Conservation (phyloP, 352 stramenopile species). For the Globisporangium uncinulatum region DNA sequence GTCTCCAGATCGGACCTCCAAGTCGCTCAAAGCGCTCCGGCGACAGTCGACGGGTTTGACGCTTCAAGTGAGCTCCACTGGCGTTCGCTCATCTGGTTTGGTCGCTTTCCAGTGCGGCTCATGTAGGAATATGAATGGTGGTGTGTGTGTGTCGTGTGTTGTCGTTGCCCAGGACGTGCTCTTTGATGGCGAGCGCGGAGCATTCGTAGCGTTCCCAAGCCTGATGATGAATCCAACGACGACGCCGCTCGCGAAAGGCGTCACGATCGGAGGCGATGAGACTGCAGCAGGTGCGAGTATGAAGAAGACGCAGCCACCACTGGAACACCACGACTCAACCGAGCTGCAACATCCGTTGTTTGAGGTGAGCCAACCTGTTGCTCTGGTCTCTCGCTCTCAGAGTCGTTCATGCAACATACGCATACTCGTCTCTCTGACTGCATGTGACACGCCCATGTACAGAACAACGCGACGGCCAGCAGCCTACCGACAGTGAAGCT, state of each 20-base stretch:
- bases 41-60: not conserved
- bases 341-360: too few relatives aligned
- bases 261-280: conserved; percentile 26
- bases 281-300: not conserved
- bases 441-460: too few relatives aligned
- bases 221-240: conserved; percentile 37
- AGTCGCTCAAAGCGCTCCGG: conserved; percentile 4
- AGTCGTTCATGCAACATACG: too few relatives aligned
- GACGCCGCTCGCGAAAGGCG: conserved; percentile 38
- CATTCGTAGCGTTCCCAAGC: conserved; percentile 33
- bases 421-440: too few relatives aligned
- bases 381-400: too few relatives aligned
- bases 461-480: too few relatives aligned
- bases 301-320: too few relatives aligned
- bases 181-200: conserved; percentile 33
- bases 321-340: too few relatives aligned
- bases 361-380: too few relatives aligned
- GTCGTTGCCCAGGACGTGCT: conserved; percentile 8
- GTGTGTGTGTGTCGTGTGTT: not conserved
- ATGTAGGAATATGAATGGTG: not conserved
- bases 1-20: not conserved
- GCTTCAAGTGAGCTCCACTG: not conserved
- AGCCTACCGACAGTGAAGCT: too few relatives aligned
- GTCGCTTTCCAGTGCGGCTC: too few relatives aligned
- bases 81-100: not conserved